Evolutionary conservation across 2,329 filamentous ascomycete species (phyloP).

Genomic region (Coniochaeta sp.): DNA sequence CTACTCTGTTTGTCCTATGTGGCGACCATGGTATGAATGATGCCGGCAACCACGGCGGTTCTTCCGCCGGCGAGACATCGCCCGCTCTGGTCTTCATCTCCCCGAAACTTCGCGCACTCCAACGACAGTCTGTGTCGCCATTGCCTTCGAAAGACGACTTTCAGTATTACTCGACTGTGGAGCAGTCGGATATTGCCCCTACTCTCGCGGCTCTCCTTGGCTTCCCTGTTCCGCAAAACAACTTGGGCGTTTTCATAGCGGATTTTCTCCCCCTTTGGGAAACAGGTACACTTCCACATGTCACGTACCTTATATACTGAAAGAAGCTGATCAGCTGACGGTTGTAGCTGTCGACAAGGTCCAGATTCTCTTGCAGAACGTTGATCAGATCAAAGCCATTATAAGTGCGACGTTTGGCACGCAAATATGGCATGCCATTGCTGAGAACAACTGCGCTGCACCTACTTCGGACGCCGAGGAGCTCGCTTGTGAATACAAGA

Average conservation of each 20-base stretch:
- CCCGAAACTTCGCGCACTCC: slow-evolving; percentile 63
- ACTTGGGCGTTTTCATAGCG: slow-evolving; percentile 76
- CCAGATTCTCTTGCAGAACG: slow-evolving; percentile 69
- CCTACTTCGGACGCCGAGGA: slow-evolving; percentile 42
- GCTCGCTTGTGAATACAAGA: slow-evolving; percentile 64
- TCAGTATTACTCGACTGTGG: slow-evolving; percentile 75
- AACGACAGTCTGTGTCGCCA: slow-evolving; percentile 40
- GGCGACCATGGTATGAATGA: slow-evolving; percentile 99
- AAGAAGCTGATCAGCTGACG: slow-evolving; percentile 12
- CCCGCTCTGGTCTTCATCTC: slow-evolving; percentile 87
- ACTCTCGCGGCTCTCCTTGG: slow-evolving; percentile 82
- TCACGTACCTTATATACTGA: too few relatives aligned
- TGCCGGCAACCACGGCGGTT: slow-evolving; percentile 92
- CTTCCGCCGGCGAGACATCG: slow-evolving; percentile 88
- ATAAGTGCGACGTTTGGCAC: slow-evolving; percentile 63
- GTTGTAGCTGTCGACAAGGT: slow-evolving; percentile 43
- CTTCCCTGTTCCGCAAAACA: slow-evolving; percentile 84
- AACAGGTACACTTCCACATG: slow-evolving; percentile 34
- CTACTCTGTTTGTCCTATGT: slow-evolving; percentile 76
- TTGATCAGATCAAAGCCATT: slow-evolving; percentile 70
- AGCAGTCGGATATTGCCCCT: slow-evolving; percentile 90
- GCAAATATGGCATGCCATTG: slow-evolving; percentile 31
- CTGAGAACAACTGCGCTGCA: slow-evolving; percentile 18
- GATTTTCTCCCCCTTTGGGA: slow-evolving; percentile 75
- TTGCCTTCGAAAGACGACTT: slow-evolving; percentile 60